A percentile compares a stretch with the other conserved stretches of the same genome.
Evolutionary conservation across 352 stramenopile genomes (phyloP).

Genomic region (Poterioochromonas sp.): DNA sequence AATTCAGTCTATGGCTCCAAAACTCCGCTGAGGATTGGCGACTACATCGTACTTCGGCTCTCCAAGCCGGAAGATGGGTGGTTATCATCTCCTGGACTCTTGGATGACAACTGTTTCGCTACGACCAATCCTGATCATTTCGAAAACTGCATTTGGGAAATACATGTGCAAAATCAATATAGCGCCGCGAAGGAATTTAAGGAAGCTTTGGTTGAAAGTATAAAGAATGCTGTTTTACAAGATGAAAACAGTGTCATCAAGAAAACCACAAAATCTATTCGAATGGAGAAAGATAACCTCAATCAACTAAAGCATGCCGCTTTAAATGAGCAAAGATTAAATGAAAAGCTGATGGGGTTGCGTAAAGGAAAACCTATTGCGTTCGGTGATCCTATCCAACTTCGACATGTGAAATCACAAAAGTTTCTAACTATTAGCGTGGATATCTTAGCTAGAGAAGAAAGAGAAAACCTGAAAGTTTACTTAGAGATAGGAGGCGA

Average conservation of each 20-base stretch:
- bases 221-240: background rate
- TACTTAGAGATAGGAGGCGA: background rate
- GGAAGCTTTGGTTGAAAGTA: background rate
- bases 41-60: background rate
- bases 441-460: background rate
- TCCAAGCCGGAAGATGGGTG: conserved; percentile 4
- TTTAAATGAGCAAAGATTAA: conserved; percentile 23
- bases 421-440: conserved; percentile 25
- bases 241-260: too few relatives aligned
- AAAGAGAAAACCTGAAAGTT: conserved; percentile 17
- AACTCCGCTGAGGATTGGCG: background rate
- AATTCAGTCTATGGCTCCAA: background rate
- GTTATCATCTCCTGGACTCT: background rate
- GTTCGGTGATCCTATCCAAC: conserved; percentile 17
- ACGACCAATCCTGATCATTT: background rate
- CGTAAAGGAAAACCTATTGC: conserved; percentile 18
- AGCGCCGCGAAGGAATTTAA: conserved; percentile 7
- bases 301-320: background rate
- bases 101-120: background rate
- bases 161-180: conserved; percentile 33
- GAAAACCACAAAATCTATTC: background rate
- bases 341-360: conserved; percentile 22
- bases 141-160: conserved; percentile 24
- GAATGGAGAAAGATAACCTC: background rate
- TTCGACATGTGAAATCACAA: conserved; percentile 25